Evolutionary conservation across 176 grass and related monocot genomes (phyloP), one percentile per base, ranked within the genome.

Genomic region (Puya raimondii): DNA sequence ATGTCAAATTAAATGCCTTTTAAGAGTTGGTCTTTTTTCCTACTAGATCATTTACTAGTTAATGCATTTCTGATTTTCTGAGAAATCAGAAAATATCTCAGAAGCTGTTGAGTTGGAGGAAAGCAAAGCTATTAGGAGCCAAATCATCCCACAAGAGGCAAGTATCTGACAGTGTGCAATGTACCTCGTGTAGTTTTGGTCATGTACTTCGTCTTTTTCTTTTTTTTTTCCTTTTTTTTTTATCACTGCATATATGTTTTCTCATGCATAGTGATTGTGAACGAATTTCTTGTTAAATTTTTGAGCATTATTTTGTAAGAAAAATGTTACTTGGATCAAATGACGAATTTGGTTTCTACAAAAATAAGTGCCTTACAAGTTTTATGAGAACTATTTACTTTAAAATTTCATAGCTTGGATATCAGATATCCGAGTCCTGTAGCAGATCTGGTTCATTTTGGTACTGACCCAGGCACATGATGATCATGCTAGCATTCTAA

Each of bases 31-130:
- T 59, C 2, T 58, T 20, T 59, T 17, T 59, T 58, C 18, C 9
- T 59, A 8, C 16, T 17, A 15, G 20, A 18, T 17, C n/a, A 5
- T 42, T 18, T 17, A 58, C 16, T 58, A 58, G 18, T 17, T 75
- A 49, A 53, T 51, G 52, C 67, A 50, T 21, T 47, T 18, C 0
- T 20, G 11, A 56, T 56, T 58, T 13, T 47, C 15, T 68, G 15
- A 56, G 54, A 57, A 22, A 67, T 51, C 27, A 67, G 74, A 48
- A 11, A 76, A 57, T 14, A 27, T 47, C 56, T 21, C 49, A 47
- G 74, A 76, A 58, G 50, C 12, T 12, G 33, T 63, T 47, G 27
- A 57, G 14, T 48, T 76, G n/a, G 64, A 67, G 15, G n/a, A 47
- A 58, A 54, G 47, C 3, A 22, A 68, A 67, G 53, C 64, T 18